Percentiles rank a stretch among this genome's conserved stretches.
Evolutionary conservation across 1,139 yeast genomes (phyloP).

Genomic region (Pichia sp.): DNA sequence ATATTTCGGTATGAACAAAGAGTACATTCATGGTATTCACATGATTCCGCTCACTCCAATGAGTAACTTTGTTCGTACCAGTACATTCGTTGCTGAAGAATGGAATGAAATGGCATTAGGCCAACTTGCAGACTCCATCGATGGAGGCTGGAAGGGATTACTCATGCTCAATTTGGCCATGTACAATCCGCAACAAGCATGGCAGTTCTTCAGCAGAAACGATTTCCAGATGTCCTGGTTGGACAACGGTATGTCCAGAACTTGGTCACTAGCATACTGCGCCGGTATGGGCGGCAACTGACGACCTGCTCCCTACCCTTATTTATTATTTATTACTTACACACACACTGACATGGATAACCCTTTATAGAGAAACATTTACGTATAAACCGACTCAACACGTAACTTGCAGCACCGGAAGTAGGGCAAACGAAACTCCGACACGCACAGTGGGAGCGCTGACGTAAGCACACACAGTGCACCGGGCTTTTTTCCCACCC

Average conservation of each 20-base stretch:
- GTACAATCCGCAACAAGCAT: constrained; percentile 64
- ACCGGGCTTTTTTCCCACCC: too few relatives aligned
- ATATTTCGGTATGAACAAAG: constrained; percentile 71
- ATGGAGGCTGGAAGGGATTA: constrained; percentile 89
- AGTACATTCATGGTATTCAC: constrained; percentile 94
- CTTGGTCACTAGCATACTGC: constrained; percentile 84
- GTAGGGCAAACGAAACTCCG: too few relatives aligned
- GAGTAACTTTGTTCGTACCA: constrained; percentile 69
- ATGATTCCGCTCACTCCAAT: constrained; percentile 91
- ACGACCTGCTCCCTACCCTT: too few relatives aligned
- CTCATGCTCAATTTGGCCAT: constrained; percentile 77
- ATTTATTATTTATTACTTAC: too few relatives aligned
- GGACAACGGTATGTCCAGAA: constrained; percentile 86
- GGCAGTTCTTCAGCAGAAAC: constrained; percentile 59
- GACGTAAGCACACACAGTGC: too few relatives aligned
- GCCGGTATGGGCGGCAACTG: constrained; percentile 44
- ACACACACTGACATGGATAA: too few relatives aligned
- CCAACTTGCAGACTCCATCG: constrained; percentile 48
- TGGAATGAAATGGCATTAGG: constrained; percentile 58
- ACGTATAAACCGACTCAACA: too few relatives aligned
- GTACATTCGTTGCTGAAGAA: constrained; percentile 73
- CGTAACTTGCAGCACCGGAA: too few relatives aligned
- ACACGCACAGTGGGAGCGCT: too few relatives aligned
- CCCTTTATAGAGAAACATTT: too few relatives aligned
- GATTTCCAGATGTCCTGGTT: constrained; percentile 52